phyloP scores from a whole-genome alignment of 768 basidiomycete genomes.

The Zangia roseola region DNA sequence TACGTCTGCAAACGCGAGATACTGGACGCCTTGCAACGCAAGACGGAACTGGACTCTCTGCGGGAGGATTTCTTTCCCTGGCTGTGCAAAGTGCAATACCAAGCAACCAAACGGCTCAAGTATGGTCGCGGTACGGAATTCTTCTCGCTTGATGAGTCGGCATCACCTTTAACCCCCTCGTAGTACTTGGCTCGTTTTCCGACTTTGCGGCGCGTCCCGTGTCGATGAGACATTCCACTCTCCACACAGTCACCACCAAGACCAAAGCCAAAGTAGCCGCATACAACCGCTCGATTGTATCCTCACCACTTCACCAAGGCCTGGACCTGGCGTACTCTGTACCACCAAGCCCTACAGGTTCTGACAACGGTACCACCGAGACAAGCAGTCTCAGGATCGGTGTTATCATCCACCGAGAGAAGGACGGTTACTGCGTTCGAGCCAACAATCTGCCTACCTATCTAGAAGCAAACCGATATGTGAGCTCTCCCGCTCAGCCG shows the following conservation, averaged over 20 bases:
- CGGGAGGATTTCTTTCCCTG: slow-evolving; percentile 91
- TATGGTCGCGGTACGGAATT: slow-evolving; percentile 51
- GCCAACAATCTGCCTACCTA: slow-evolving; percentile 77
- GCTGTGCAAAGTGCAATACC: slow-evolving; percentile 86
- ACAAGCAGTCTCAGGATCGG: slow-evolving; percentile 61
- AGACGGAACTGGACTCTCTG: slow-evolving; percentile 74
- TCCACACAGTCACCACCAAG: slow-evolving; percentile 26
- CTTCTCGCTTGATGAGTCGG: background rate
- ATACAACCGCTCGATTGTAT: slow-evolving; percentile 6
- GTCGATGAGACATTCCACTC: slow-evolving; percentile 57
- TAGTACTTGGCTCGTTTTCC: slow-evolving; percentile 48
- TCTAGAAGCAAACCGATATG: slow-evolving; percentile 78
- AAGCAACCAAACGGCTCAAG: slow-evolving; percentile 54
- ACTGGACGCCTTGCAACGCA: slow-evolving; percentile 67
- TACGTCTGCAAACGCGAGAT: slow-evolving; percentile 81
- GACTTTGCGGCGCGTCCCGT: slow-evolving; percentile 42
- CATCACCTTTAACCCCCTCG: background rate
- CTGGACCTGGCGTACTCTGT: slow-evolving; percentile 38
- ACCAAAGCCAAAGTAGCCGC: slow-evolving; percentile 18
- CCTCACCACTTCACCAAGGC: slow-evolving; percentile 22
- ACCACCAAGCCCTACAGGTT: slow-evolving; percentile 45
- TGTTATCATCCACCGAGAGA: slow-evolving; percentile 54
- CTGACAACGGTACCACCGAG: slow-evolving; percentile 34
- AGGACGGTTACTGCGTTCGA: slow-evolving; percentile 59
- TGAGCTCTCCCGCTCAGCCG: slow-evolving; percentile 33